Base-by-base conservation (phyloP, 1,284 basidiomycete genomes). In the Microbotryum intermedium region DNA sequence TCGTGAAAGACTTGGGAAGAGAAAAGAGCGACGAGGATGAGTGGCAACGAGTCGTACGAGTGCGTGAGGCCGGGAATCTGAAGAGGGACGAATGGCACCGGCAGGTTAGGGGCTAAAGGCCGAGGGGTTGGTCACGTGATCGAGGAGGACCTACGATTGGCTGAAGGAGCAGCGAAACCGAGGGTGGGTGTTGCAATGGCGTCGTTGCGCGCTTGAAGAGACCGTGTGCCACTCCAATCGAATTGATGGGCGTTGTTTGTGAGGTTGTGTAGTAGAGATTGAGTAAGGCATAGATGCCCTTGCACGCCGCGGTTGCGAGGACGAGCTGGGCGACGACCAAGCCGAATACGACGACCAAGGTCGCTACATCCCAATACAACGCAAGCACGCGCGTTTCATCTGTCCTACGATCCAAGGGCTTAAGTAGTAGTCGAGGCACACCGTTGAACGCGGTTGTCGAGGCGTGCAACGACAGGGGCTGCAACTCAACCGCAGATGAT, bases 1-100 rank as follows among this genome's bases (percentile, higher is more conserved):
- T 69, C 66, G 57, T 69, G 68, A 26, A 55, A 64, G 26, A 42
- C 50, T 46, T 68, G 66, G 8, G 62, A 50, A 7, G 57, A 8
- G 21, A 58, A 42, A 9, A 64, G 45, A 1, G 65, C 54, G 21
- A 50, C 11, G 45, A 67, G n/a, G 13, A 67, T 26, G 20, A 50
- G n/a, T 1, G 60, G 62, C 3, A 60, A 29, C 13, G 57, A 48
- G 2, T 55, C 48, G 5, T 62, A 57, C 9, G 63, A 58, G 0
- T 58, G 39, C 2, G 57, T 63, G 2, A 65, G 10, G 25, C 62
- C 67, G 11, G 60, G 66, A 8, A 65, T 55, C 50, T 64, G 50
- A 7, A 43, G 43, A 23, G 21, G 4, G 10, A 8, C n/a, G n/a
- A n/a, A n/a, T n/a, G n/a, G n/a, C n/a, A n/a, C 11, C 44, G 2